Conservation (phyloP, 2,329 filamentous ascomycete species). For the Neobulgaria alba region DNA sequence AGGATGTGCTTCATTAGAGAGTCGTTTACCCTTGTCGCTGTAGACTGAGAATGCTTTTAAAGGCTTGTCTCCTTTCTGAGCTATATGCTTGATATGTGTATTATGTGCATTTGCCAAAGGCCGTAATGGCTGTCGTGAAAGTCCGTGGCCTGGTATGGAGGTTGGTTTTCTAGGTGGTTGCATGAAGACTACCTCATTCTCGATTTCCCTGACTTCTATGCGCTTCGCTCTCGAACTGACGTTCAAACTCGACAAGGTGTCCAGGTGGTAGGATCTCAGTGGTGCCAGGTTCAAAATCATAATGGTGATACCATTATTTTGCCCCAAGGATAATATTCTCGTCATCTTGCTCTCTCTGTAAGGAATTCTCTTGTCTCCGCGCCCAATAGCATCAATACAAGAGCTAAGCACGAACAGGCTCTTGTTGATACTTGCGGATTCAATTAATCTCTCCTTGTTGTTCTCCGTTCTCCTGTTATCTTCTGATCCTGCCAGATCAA, state of each 20-base stretch:
- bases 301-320: constrained; percentile 90
- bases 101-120: constrained; percentile 71
- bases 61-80: constrained; percentile 58
- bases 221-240: constrained; percentile 94
- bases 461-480: constrained; percentile 94
- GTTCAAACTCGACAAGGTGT: constrained; percentile 88
- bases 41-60: constrained; percentile 82
- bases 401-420: constrained; percentile 89
- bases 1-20: constrained; percentile 21
- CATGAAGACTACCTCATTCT: constrained; percentile 89
- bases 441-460: constrained; percentile 82
- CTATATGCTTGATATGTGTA: constrained; percentile 51
- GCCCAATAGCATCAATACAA: constrained; percentile 88
- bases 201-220: constrained; percentile 89
- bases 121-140: constrained; percentile 66
- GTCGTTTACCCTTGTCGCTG: constrained; percentile 56
- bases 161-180: constrained; percentile 52
- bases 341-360: constrained; percentile 77
- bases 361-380: constrained; percentile 68
- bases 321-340: constrained; percentile 79
- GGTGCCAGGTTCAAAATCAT: constrained; percentile 96
- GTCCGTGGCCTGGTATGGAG: constrained; percentile 33
- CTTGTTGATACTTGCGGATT: constrained; percentile 96
- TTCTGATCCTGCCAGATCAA: constrained; percentile 91
- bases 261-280: constrained; percentile 83